Evolutionary conservation across 1,139 yeast genomes (phyloP).

Genomic region (Yamadazyma dendronema): DNA sequence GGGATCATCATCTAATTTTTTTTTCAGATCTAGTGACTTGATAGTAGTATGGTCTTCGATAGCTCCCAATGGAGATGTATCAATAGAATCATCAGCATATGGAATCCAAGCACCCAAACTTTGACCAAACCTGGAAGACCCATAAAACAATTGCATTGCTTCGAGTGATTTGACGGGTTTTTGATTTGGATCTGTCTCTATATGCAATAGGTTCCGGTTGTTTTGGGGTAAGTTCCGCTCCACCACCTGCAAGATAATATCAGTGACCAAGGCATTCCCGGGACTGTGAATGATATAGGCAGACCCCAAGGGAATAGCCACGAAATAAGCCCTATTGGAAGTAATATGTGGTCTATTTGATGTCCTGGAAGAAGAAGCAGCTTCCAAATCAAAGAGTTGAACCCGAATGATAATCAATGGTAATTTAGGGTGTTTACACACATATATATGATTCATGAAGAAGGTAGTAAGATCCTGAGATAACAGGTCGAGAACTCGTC

Average conservation of each 20-base stretch:
- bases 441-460: conserved; percentile 59
- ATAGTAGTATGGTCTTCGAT: conserved; percentile 26
- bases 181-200: conserved; percentile 29
- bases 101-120: conserved; percentile 69
- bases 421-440: conserved; percentile 62
- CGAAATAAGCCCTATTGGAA: conserved; percentile 59
- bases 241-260: conserved; percentile 58
- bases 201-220: conserved; percentile 26
- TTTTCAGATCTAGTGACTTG: conserved; percentile 2
- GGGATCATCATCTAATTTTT: conserved; percentile 5
- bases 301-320: conserved; percentile 67
- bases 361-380: conserved; percentile 17
- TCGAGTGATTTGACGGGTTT: conserved; percentile 54
- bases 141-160: conserved; percentile 55
- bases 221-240: conserved; percentile 50
- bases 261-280: conserved; percentile 44
- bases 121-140: conserved; percentile 56
- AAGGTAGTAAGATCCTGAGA: conserved; percentile 47
- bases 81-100: conserved; percentile 65
- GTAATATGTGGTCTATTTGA: conserved; percentile 37
- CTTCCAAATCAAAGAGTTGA: conserved; percentile 61
- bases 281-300: conserved; percentile 65
- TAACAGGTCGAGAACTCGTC: conserved; percentile 46
- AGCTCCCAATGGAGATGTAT: conserved; percentile 56
- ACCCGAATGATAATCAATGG: conserved; percentile 62